Evolutionary conservation across 2,329 filamentous ascomycete species (phyloP), one percentile per base, ranked within the genome.

Genomic region (Stachybotrys echinatus): DNA sequence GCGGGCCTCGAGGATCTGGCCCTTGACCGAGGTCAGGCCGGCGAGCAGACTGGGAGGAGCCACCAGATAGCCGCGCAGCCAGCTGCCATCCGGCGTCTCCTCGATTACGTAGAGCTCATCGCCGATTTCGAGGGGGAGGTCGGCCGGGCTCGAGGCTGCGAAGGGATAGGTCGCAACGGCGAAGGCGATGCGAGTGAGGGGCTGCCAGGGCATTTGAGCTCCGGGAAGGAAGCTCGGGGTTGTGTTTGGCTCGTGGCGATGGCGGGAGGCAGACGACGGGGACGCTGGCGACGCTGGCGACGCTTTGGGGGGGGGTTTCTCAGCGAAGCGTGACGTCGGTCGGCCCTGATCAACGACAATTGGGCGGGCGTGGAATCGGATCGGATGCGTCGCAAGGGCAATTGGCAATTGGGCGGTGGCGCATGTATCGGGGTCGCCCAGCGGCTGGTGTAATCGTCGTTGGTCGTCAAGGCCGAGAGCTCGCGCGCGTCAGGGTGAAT

Each of bases 51-150:
- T 96, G 19, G 94, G 94, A 48, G 94, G 92, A 55, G 94, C 91
- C 58, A 99, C 88, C 52, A 99, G 80, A 70, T 99, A 99, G 52
- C 94, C 94, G 49, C 94, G 87, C 70, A 92, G 88, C 95, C 94
- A 99, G 66, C 89, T 83, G 61, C 88, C 89, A 71, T 95, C 84
- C 20, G 90, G 87, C 38, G 92, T 95, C 72, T 97, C 90, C 72
- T 97, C 92, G 65, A 99, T 96, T 58, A 99, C 95, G 73, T 99
- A 99, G 56, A 99, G 78, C 72, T 99, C 94, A 79, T 99, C 94
- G 67, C 94, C 94, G 56, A 99, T 89, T 71, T 99, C 92, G 66
- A 99, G 86, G 10, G 95, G 94, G 19, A 99, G 84, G 71, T 99
- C 94, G 67, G 91, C 89, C 48, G 91, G 84, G 57, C 86, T 86